Percentiles rank a stretch among this genome's conserved stretches.
These are phyloP conservation scores for Penicillium psychrosexuale DNA, from an alignment of 2,329 filamentous ascomycete species.

Conservation along the genomic window DNA sequence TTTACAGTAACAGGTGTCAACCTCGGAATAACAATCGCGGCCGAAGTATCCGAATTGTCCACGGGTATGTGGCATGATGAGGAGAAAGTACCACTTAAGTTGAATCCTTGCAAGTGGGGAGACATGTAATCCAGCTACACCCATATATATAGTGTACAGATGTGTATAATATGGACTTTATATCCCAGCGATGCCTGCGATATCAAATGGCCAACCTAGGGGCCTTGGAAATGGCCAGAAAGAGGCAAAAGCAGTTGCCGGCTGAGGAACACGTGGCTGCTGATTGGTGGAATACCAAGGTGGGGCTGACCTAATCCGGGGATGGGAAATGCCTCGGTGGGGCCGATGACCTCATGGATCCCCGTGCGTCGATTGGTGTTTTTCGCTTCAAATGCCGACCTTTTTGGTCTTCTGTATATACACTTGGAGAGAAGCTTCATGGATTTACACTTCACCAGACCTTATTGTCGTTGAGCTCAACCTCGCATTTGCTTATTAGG, in stretches of 20 bases:
- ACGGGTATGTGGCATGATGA: neutral
- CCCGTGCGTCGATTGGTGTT: neutral
- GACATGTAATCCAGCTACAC: too few relatives aligned
- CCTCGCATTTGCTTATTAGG: neutral
- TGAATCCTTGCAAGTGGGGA: neutral
- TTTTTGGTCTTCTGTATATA: constrained; percentile 9
- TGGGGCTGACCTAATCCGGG: constrained; percentile 15
- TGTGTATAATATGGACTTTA: neutral
- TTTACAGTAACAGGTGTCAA: neutral
- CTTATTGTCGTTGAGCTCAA: neutral
- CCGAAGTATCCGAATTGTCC: constrained; percentile 1
- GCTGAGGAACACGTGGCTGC: neutral
- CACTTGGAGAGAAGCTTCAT: neutral
- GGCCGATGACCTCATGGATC: constrained; percentile 11
- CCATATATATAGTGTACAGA: too few relatives aligned
- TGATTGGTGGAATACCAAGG: constrained; percentile 15
- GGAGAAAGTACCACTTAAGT: neutral
- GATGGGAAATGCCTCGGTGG: constrained; percentile 6
- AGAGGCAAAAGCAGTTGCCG: constrained; percentile 11
- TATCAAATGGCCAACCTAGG: neutral
- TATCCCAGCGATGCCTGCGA: neutral
- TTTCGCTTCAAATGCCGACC: constrained; percentile 20
- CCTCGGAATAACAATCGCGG: constrained; percentile 11
- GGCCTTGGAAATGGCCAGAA: neutral
- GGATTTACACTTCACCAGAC: neutral